Conservation (phyloP, 2,329 filamentous ascomycete species). For the Apiospora arundinis region DNA sequence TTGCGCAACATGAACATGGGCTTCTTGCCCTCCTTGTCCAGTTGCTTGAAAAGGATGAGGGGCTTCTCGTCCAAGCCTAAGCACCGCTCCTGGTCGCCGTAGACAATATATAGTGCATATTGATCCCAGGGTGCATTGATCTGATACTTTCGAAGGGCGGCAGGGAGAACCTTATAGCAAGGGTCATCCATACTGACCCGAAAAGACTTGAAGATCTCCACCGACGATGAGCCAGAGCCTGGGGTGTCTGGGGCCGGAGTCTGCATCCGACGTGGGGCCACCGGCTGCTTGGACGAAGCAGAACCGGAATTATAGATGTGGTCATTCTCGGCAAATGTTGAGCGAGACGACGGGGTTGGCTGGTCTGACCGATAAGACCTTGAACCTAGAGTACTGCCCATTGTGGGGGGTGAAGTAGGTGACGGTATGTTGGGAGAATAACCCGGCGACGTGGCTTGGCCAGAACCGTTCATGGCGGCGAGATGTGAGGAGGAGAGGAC, state of each 20-base stretch:
- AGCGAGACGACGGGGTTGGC: constrained; percentile 59
- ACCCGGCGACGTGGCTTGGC: constrained; percentile 59
- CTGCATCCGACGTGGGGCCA: constrained; percentile 62
- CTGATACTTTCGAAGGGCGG: constrained; percentile 96
- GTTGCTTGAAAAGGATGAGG: constrained; percentile 93
- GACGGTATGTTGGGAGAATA: constrained; percentile 74
- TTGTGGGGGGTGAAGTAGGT: constrained; percentile 69
- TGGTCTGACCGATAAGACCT: constrained; percentile 66
- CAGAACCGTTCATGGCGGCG: constrained; percentile 70
- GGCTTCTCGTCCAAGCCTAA: constrained; percentile 91
- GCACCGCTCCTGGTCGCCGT: constrained; percentile 97
- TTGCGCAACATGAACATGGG: constrained; percentile 98
- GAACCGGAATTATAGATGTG: constrained; percentile 41
- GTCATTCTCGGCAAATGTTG: constrained; percentile 61
- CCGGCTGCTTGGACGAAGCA: constrained; percentile 40
- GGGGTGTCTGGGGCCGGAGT: constrained; percentile 69
- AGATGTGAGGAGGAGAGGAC: constrained; percentile 73
- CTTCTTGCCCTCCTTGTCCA: constrained; percentile 96
- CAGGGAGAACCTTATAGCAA: constrained; percentile 95
- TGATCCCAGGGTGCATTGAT: constrained; percentile 98
- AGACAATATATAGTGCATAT: constrained; percentile 97
- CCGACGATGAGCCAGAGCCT: constrained; percentile 63
- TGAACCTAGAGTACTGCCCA: constrained; percentile 62
- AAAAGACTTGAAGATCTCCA: constrained; percentile 99
- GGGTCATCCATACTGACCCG: constrained; percentile 97